phyloP scores from a whole-genome alignment of 768 basidiomycete species.

The Tylopilus felleus region DNA sequence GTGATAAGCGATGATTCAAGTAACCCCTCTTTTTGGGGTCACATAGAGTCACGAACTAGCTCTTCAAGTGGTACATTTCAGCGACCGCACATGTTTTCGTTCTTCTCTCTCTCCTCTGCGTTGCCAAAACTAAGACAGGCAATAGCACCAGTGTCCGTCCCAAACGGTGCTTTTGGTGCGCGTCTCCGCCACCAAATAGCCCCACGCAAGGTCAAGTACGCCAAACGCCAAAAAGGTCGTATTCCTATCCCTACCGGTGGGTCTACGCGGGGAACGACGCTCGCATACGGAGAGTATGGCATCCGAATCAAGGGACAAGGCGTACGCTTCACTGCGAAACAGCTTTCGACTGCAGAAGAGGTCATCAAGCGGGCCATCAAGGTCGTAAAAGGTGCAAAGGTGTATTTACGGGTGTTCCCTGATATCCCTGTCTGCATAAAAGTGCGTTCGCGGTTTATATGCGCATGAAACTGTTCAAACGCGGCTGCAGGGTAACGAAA shows the following conservation, averaged over 20 bases:
- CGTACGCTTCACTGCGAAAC: slow-evolving; percentile 80
- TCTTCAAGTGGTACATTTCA: neutral
- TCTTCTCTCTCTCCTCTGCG: slow-evolving; percentile 16
- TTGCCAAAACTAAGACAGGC: slow-evolving; percentile 14
- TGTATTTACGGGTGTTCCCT: slow-evolving; percentile 88
- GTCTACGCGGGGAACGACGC: slow-evolving; percentile 88
- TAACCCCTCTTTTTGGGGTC: slow-evolving; percentile 24
- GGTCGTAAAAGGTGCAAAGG: slow-evolving; percentile 81
- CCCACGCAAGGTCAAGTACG: slow-evolving; percentile 77
- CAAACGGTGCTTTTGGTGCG: slow-evolving; percentile 19
- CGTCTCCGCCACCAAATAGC: slow-evolving; percentile 62
- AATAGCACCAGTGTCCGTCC: slow-evolving; percentile 6
- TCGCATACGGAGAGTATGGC: slow-evolving; percentile 91
- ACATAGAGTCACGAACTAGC: neutral
- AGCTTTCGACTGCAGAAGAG: slow-evolving; percentile 82
- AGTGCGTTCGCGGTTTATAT: slow-evolving; percentile 40
- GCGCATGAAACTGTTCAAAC: neutral
- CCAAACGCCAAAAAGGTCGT: slow-evolving; percentile 88
- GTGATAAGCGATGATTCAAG: neutral
- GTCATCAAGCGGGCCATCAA: slow-evolving; percentile 90
- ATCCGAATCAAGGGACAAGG: slow-evolving; percentile 84
- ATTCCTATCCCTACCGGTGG: slow-evolving; percentile 86
- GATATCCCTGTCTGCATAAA: slow-evolving; percentile 98
- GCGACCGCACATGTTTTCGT: slow-evolving; percentile 19
- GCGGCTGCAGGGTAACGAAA: slow-evolving; percentile 80